Conservation (phyloP, 768 basidiomycete genomes). For the Wakefieldia striispora region DNA sequence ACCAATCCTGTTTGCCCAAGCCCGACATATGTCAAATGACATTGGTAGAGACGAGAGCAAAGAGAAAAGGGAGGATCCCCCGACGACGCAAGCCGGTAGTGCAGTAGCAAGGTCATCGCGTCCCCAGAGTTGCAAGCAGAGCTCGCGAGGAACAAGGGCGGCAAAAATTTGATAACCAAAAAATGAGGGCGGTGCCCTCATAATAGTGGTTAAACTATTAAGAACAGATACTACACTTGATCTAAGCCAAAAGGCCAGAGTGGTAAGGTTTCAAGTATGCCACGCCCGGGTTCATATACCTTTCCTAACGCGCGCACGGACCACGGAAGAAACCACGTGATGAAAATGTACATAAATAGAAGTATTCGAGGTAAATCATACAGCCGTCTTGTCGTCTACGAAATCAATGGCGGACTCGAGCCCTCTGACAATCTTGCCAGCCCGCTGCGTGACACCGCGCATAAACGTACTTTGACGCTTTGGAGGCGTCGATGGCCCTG, state of each 20-base stretch:
- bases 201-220: slow-evolving; percentile 61
- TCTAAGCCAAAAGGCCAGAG: slow-evolving; percentile 67
- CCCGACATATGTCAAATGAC: too few relatives aligned
- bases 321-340: background rate
- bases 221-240: slow-evolving; percentile 79
- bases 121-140: slow-evolving; percentile 40
- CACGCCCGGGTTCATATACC: slow-evolving; percentile 1
- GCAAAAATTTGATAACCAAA: slow-evolving; percentile 50
- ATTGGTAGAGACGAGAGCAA: too few relatives aligned
- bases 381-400: slow-evolving; percentile 29
- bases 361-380: background rate
- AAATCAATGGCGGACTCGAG: slow-evolving; percentile 43
- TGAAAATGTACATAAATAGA: background rate
- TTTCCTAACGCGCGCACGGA: slow-evolving; percentile 4
- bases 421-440: slow-evolving; percentile 36
- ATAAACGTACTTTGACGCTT: slow-evolving; percentile 32
- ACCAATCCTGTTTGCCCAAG: too few relatives aligned
- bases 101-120: slow-evolving; percentile 42
- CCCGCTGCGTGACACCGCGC: slow-evolving; percentile 33
- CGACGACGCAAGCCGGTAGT: slow-evolving; percentile 57
- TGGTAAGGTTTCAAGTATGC: slow-evolving; percentile 9
- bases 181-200: slow-evolving; percentile 51
- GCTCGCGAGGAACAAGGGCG: slow-evolving; percentile 23
- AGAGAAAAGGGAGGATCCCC: slow-evolving; percentile 40
- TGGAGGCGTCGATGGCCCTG: slow-evolving; percentile 12